A percentile compares a stretch with the other conserved stretches of the same genome.
Conservation (phyloP, 2,329 filamentous ascomycete genomes). For the Alternaria postmessia region DNA sequence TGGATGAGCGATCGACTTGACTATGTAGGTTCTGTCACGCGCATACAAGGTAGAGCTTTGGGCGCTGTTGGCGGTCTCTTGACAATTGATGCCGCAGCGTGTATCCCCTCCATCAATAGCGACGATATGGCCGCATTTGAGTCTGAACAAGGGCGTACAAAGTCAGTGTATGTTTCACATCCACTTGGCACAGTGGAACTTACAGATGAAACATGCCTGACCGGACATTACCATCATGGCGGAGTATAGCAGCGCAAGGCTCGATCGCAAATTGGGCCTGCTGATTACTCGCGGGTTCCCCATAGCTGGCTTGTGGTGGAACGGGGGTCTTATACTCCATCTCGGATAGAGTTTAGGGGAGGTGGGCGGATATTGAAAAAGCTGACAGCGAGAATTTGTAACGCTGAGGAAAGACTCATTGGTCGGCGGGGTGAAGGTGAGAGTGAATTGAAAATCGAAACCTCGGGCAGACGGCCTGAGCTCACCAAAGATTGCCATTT, state of each 20-base stretch:
- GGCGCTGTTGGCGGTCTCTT: conserved; percentile 1
- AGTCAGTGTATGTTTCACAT: too few species aligned
- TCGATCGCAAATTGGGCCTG: neutral
- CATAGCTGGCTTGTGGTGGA: neutral
- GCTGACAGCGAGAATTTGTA: too few species aligned
- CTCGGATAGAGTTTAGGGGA: neutral
- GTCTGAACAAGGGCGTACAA: neutral
- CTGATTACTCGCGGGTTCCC: neutral
- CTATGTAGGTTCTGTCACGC: neutral
- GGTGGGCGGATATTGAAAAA: neutral
- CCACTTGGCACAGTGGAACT: too few species aligned
- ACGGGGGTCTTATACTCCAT: neutral
- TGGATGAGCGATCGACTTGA: neutral
- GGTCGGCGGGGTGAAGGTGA: neutral
- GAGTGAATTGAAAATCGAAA: neutral
- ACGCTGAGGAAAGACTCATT: neutral
- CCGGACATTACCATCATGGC: neutral
- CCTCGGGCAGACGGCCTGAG: neutral
- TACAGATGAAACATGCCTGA: conserved; percentile 17
- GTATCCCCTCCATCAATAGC: conserved; percentile 13
- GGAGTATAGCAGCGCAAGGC: conserved; percentile 8
- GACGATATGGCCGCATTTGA: conserved; percentile 32
- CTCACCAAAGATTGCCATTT: neutral
- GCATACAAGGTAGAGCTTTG: neutral
- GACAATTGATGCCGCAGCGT: conserved; percentile 26